Evolutionary conservation across 2,329 filamentous ascomycete genomes (phyloP), one percentile per base, ranked within the genome.

Genomic region (Stagonosporopsis chrysanthemi): DNA sequence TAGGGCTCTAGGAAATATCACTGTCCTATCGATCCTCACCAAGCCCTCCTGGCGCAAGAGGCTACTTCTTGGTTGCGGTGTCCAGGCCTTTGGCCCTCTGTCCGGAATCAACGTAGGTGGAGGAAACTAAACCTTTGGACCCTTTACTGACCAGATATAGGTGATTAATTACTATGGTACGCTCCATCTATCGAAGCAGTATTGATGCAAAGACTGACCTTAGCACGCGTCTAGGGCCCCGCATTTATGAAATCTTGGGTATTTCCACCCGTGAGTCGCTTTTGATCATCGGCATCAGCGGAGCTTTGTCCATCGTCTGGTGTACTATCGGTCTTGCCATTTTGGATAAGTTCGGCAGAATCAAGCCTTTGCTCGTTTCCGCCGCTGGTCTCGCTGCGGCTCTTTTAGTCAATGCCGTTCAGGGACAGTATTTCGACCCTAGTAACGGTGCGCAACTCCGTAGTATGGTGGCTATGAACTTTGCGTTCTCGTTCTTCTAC

Each of bases 231-330:
- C n/a, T n/a, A 7, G 24, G 77, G 3, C 50, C 77, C 0, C 71
- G 76, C 0, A 78, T 83, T 33, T 82, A 82, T 62, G 66, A 70
- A 12, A 73, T 78, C 4, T 73, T 83, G 0, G 79, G 80, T 6
- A 78, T 83, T 39, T 67, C 71, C 2, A 79, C 75, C 0, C 76
- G 76, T 7, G 79, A 75, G 1, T 80, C 81, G 0, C 75, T 84
- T 4, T 78, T 83, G 73, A 81, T 84, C 44, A 79, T 82, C 58
- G 82, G 81, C 3, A 78, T 84, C 60, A 81, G 77, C 63, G 81
- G 81, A 23, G 80, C 81, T 1, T 73, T 84, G 7, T 79, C 81
- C 0, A 80, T 80, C 28, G 67, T 81, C 22, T 83, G 79, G 75
- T 81, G 81, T 58, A 80, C 65, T 11, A 61, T 66, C 6, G 80